Conservation (phyloP, 169 alveolate species). For the Babesia bovis region DNA sequence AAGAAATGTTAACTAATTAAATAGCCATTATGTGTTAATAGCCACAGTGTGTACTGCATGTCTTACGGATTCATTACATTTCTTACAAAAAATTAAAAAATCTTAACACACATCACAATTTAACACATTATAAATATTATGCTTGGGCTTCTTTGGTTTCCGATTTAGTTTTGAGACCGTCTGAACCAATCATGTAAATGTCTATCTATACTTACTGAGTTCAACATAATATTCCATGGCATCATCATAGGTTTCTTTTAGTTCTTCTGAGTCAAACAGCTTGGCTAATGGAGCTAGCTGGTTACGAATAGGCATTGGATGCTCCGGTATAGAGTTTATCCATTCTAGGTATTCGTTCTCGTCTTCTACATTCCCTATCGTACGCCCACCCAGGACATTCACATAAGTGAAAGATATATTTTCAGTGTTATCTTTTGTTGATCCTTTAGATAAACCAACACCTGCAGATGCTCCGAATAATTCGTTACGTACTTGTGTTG, state of each 20-base stretch:
- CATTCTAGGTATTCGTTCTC: slow-evolving; percentile 54
- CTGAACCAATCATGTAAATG: background rate
- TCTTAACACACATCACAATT: too few relatives aligned
- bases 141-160: background rate
- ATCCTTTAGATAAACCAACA: background rate
- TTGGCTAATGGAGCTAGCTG: slow-evolving; percentile 64
- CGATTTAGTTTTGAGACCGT: slow-evolving; percentile 29
- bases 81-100: too few relatives aligned
- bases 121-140: background rate
- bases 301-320: slow-evolving; percentile 66
- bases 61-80: too few relatives aligned
- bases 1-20: too few relatives aligned
- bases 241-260: slow-evolving; percentile 53
- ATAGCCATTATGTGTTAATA: too few relatives aligned
- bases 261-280: slow-evolving; percentile 26
- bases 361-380: slow-evolving; percentile 35
- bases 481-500: background rate
- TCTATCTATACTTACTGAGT: slow-evolving; percentile 21
- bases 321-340: slow-evolving; percentile 46
- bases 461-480: slow-evolving; percentile 6
- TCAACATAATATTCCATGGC: slow-evolving; percentile 54
- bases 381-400: slow-evolving; percentile 62
- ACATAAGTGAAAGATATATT: slow-evolving; percentile 35
- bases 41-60: too few relatives aligned
- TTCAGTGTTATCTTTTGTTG: background rate